These are phyloP conservation scores for Hypoxylon rubiginosum DNA, from an alignment of 2,329 filamentous ascomycete species.

Conservation along the genomic window DNA sequence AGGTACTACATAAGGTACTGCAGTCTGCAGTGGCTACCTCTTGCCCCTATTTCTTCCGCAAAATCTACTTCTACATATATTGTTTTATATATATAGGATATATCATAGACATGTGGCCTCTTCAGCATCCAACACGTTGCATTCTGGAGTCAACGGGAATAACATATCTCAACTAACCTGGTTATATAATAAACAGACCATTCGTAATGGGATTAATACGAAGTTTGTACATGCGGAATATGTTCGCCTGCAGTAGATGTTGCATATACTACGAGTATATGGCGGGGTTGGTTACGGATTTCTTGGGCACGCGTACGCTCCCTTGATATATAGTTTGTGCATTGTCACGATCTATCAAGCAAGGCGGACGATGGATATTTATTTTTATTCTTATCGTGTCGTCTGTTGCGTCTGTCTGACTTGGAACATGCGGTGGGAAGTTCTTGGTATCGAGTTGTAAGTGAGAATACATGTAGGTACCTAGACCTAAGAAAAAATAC, in stretches of 20 bases:
- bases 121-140: slow-evolving; percentile 29
- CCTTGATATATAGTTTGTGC: not conserved
- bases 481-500: too few relatives aligned
- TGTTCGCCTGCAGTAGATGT: not conserved
- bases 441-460: not conserved
- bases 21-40: not conserved
- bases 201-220: not conserved
- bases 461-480: too few relatives aligned
- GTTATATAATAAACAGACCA: not conserved
- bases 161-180: not conserved
- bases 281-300: not conserved
- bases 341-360: not conserved
- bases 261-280: not conserved
- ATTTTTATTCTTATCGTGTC: not conserved
- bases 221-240: not conserved
- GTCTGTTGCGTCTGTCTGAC: not conserved
- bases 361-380: not conserved
- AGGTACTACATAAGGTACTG: not conserved
- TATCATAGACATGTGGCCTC: slow-evolving; percentile 35
- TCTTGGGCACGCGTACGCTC: not conserved
- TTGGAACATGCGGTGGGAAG: not conserved
- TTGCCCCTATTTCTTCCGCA: slow-evolving; percentile 5
- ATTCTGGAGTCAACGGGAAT: slow-evolving; percentile 12
- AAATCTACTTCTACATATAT: not conserved
- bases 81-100: slow-evolving; percentile 3